Evolutionary conservation across 2,329 filamentous ascomycete genomes (phyloP), one percentile per base, ranked within the genome.

Genomic region (Nothophaeocryptopus gaeumannii): DNA sequence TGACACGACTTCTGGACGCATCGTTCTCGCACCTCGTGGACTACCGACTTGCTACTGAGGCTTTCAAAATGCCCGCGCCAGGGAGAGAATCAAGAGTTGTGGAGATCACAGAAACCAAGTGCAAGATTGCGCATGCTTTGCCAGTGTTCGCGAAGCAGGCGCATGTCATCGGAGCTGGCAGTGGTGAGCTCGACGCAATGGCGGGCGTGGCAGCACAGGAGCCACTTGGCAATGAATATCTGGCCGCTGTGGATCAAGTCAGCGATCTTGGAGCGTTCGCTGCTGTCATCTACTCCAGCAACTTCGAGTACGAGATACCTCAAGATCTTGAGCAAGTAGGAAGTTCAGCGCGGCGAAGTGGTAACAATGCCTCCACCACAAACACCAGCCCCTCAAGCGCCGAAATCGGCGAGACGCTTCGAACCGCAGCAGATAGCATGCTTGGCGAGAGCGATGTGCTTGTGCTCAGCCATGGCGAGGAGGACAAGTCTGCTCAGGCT

Each of bases 91-190:
- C 81, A 5, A 72, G 77, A 40, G 81, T 67, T 67, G 81, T 37
- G 69, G 78, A 65, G 34, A 54, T 67, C 9, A 69, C 71, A 20
- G 63, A 68, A 13, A 73, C 75, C 32, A 81, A 79, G 61, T 77
- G 85, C 34, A 92, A 91, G 72, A 79, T 99, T 35, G 93, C 93
- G 39, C 95, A 89, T 70, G 85, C 95, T 45, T 77, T 99, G 32
- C 95, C 92, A 2, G 86, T 95, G 5, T 81, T 97, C 62, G 93
- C 90, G 34, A 83, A 89, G 59, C 91, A 99, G 73, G 92, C 92
- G 5, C 91, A 96, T 69, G 80, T 78, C 46, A 95, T 99, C 59
- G 92, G 91, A 45, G 85, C 86, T 63, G 88, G 88, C 11, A 60
- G 80, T 82, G 71, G 83, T 79, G 50, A 89, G 81, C 69, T 84